phyloP scores from a whole-genome alignment of 2,329 filamentous ascomycete species.

The Basipetospora chlamydospora region DNA sequence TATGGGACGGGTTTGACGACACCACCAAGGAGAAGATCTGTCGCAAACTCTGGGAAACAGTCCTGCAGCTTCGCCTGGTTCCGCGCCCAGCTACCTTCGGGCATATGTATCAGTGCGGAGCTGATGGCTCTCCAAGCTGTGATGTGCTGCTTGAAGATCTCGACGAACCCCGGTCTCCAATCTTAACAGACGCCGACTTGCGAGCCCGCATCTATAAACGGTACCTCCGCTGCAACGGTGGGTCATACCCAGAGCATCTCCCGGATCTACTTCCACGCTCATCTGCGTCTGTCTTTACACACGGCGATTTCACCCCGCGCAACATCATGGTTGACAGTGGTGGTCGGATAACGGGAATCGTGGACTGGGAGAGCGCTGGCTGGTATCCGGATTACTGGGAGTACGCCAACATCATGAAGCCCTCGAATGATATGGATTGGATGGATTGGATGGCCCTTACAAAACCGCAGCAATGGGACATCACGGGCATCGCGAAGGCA shows the following conservation, averaged over 20 bases:
- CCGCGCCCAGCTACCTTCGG: not conserved
- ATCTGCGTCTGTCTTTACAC: conserved; percentile 9
- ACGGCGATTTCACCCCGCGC: conserved; percentile 9
- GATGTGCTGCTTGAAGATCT: not conserved
- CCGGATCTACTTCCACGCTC: not conserved
- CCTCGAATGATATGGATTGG: not conserved
- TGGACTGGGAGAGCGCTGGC: conserved; percentile 10
- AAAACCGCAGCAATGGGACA: not conserved
- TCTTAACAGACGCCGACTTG: not conserved
- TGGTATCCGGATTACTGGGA: no score
- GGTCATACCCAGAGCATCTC: not conserved
- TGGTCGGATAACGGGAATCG: conserved; percentile 8
- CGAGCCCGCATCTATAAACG: conserved; percentile 1
- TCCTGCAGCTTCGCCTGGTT: conserved; percentile 9
- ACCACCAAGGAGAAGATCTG: conserved; percentile 11
- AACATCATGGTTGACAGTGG: conserved; percentile 10
- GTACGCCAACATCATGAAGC: conserved; percentile 2
- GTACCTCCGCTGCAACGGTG: not conserved
- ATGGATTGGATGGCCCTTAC: conserved; percentile 1
- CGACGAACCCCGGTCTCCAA: not conserved
- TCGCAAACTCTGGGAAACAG: conserved; percentile 10
- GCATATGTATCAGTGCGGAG: not conserved
- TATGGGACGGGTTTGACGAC: not conserved
- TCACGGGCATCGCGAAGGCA: conserved; percentile 1
- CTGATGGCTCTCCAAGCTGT: not conserved